Conservation (phyloP, 257 asterid genomes). For the Fraxinus quadrangulata region DNA sequence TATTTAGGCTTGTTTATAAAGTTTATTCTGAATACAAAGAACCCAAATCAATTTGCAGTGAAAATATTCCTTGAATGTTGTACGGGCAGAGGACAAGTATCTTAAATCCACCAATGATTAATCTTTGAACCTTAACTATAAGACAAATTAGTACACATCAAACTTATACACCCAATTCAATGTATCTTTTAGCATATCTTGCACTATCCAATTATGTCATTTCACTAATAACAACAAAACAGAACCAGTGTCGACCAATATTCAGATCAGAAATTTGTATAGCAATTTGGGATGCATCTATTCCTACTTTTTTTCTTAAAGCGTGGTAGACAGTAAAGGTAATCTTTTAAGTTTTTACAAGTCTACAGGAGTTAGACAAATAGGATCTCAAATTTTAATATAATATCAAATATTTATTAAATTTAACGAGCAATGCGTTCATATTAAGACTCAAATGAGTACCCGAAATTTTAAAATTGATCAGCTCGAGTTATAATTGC, state of each 20-base stretch:
- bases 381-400: no score
- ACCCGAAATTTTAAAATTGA: no score
- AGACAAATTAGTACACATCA: constrained; percentile 37
- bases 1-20: no score
- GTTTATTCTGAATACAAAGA: no score
- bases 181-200: constrained; percentile 19
- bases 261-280: constrained; percentile 29
- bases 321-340: no score
- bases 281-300: constrained; percentile 19
- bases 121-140: constrained; percentile 46
- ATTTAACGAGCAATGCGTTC: no score
- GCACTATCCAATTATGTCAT: constrained; percentile 32
- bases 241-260: constrained; percentile 43
- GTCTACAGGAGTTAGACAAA: no score
- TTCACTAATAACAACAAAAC: constrained; percentile 41
- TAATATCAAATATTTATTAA: no score
- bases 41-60: background rate
- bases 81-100: constrained; percentile 50
- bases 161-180: constrained; percentile 28
- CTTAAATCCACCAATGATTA: constrained; percentile 27
- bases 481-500: no score
- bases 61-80: constrained; percentile 30
- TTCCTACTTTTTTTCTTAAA: no score
- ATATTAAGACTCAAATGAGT: no score
- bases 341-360: no score